Evolutionary conservation across 225 moss, liverwort and hornwort genomes (phyloP).

Genomic region (Sphagnum tenellum): DNA sequence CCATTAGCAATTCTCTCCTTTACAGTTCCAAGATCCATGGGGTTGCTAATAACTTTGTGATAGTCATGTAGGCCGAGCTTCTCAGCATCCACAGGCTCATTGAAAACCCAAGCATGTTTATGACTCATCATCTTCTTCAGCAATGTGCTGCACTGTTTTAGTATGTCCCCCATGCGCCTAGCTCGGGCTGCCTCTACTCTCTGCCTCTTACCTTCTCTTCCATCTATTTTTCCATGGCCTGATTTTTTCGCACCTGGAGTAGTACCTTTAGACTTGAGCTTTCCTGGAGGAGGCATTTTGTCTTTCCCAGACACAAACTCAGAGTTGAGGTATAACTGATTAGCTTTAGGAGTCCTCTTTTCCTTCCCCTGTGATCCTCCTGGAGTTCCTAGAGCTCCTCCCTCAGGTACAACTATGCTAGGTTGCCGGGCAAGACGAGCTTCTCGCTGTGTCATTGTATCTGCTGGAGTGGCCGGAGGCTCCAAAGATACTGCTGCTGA

Average conservation of each 20-base stretch:
- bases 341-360: slow-evolving; percentile 90
- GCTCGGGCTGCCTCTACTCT: slow-evolving; percentile 70
- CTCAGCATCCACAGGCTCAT: slow-evolving; percentile 72
- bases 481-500: slow-evolving; percentile 12
- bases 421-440: slow-evolving; percentile 76
- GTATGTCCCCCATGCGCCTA: slow-evolving; percentile 36
- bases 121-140: slow-evolving; percentile 47
- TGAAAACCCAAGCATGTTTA: slow-evolving; percentile 85
- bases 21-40: slow-evolving; percentile 82
- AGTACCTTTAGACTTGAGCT: slow-evolving; percentile 47
- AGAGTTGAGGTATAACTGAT: slow-evolving; percentile 80
- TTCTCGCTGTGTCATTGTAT: slow-evolving; percentile 59
- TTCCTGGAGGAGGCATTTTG: slow-evolving; percentile 96
- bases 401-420: slow-evolving; percentile 66
- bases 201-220: slow-evolving; percentile 65
- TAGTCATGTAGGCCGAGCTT: slow-evolving; percentile 74
- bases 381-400: slow-evolving; percentile 56
- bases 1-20: slow-evolving; percentile 48
- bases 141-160: slow-evolving; percentile 57
- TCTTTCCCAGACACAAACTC: slow-evolving; percentile 99
- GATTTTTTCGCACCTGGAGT: slow-evolving; percentile 38
- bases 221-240: slow-evolving; percentile 37
- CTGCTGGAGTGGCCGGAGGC: slow-evolving; percentile 49
- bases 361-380: slow-evolving; percentile 54
- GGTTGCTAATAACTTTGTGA: slow-evolving; percentile 48